A percentile compares a stretch with the other conserved stretches of the same genome.
These are phyloP conservation scores for Penicillium olsonii DNA, from an alignment of 2,329 filamentous ascomycete genomes.

Conservation along the genomic window DNA sequence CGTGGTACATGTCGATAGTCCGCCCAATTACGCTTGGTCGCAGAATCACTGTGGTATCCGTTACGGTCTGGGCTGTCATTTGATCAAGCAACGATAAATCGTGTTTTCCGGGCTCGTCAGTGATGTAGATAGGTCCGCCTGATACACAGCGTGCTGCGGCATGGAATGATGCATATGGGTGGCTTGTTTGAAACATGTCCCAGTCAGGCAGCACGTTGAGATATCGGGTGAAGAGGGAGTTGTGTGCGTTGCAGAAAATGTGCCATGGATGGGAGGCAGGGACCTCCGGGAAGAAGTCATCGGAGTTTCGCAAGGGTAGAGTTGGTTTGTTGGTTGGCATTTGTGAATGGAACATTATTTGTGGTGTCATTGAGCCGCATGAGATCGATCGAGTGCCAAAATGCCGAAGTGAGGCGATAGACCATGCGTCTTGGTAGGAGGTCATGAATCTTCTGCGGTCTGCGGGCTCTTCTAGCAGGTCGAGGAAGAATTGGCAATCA, in stretches of 20 bases:
- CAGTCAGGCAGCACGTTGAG: conserved; percentile 85
- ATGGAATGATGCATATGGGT: conserved; percentile 77
- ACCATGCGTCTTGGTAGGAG: conserved; percentile 85
- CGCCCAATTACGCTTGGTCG: conserved; percentile 75
- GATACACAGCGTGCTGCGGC: conserved; percentile 86
- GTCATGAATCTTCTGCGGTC: conserved; percentile 71
- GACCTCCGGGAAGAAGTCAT: conserved; percentile 84
- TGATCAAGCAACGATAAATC: conserved; percentile 73
- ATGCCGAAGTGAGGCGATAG: conserved; percentile 71
- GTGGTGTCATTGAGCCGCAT: conserved; percentile 91
- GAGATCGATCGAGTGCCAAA: conserved; percentile 79
- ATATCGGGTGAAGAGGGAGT: conserved; percentile 76
- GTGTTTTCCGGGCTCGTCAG: conserved; percentile 82
- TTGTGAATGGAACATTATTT: conserved; percentile 82
- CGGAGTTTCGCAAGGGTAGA: conserved; percentile 80
- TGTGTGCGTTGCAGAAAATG: conserved; percentile 91
- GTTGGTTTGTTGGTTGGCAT: conserved; percentile 73
- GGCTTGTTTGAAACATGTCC: conserved; percentile 72
- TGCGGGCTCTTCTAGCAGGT: conserved; percentile 68
- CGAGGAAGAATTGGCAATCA: conserved; percentile 87
- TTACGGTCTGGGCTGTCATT: conserved; percentile 74
- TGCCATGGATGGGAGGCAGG: conserved; percentile 88
- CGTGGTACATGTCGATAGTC: conserved; percentile 70
- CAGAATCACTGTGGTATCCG: conserved; percentile 76
- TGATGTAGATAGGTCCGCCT: conserved; percentile 92